A percentile compares a stretch with the other conserved stretches of the same genome.
phyloP scores from a whole-genome alignment of 164 flowering plant species.

The Platanus orientalis region DNA sequence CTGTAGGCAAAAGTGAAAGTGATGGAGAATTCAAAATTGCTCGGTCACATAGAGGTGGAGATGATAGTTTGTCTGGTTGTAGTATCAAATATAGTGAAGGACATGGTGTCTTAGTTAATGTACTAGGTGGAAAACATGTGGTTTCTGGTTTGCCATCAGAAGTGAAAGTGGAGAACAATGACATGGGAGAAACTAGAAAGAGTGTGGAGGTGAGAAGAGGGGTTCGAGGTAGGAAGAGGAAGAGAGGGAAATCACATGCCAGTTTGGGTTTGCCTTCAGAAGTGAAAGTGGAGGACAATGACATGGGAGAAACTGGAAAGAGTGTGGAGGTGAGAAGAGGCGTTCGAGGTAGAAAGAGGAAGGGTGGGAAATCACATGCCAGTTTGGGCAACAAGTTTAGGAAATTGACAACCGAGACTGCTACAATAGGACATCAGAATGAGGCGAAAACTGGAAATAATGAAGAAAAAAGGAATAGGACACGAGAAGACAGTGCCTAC shows the following conservation, averaged over 20 bases:
- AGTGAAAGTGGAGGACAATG: neutral
- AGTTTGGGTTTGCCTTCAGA: too few species aligned
- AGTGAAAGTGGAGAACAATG: neutral
- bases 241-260: neutral
- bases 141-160: conserved; percentile 1
- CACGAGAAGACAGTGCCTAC: neutral
- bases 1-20: neutral
- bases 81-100: neutral
- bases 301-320: too few species aligned
- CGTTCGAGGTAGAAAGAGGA: neutral
- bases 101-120: too few species aligned
- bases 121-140: neutral
- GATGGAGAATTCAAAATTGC: too few species aligned
- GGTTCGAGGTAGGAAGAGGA: neutral
- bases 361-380: neutral
- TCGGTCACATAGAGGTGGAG: neutral
- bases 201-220: neutral
- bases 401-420: neutral
- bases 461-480: neutral
- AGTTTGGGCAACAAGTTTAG: neutral
- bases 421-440: neutral
- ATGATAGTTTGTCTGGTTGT: neutral
- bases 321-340: neutral
- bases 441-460: neutral
- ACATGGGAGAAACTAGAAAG: too few species aligned